Evolutionary conservation across 2,329 filamentous ascomycete genomes (phyloP).

Genomic region (Colletotrichum sp.): DNA sequence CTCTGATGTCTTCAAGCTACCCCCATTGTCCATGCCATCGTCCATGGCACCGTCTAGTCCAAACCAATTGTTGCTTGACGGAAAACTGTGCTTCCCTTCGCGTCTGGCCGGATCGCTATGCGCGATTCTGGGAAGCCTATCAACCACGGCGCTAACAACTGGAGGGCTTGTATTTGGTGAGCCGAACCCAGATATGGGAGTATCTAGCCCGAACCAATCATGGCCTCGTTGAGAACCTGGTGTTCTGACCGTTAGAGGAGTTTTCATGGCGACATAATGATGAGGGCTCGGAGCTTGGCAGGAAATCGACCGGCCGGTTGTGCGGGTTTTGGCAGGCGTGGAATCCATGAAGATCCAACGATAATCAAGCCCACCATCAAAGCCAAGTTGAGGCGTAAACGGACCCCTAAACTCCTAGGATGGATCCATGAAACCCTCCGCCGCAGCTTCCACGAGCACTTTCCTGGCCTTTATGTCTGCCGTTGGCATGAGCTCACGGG

Average conservation of each 20-base stretch:
- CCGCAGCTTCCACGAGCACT: constrained; percentile 31
- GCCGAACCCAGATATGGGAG: background rate
- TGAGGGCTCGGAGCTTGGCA: background rate
- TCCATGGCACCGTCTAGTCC: constrained; percentile 7
- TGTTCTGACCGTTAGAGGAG: background rate
- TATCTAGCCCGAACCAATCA: constrained; percentile 18
- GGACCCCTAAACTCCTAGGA: constrained; percentile 43
- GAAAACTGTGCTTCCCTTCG: background rate
- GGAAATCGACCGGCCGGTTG: background rate
- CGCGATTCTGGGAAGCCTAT: background rate
- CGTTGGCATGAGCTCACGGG: constrained; percentile 41
- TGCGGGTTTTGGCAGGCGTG: background rate
- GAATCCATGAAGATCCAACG: constrained; percentile 30
- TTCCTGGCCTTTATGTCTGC: constrained; percentile 46
- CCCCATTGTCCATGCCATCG: background rate
- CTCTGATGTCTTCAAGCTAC: background rate
- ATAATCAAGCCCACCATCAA: constrained; percentile 49
- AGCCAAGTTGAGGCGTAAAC: constrained; percentile 49
- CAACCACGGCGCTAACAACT: background rate
- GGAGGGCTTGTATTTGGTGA: background rate
- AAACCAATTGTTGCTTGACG: constrained; percentile 13
- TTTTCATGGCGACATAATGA: background rate
- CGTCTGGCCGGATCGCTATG: background rate
- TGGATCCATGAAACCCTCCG: constrained; percentile 28
- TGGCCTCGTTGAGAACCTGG: background rate